Evolutionary conservation across 805 yeast genomes (phyloP).

Genomic region (Lachancea fermentati): DNA sequence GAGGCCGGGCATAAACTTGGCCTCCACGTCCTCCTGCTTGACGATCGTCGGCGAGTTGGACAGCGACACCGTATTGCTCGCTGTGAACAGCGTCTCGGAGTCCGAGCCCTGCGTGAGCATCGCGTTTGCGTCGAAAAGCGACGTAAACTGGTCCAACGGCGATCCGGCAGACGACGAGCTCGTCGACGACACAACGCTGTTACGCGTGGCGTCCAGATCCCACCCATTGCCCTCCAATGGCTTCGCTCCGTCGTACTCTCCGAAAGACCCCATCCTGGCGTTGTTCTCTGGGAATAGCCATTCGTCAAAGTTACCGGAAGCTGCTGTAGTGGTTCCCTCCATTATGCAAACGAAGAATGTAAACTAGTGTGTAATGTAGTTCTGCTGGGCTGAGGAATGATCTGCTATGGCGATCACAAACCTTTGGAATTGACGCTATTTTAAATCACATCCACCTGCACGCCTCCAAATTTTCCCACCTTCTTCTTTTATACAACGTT

Average conservation of each 20-base stretch:
- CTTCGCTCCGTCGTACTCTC: conserved; percentile 2
- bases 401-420: not conserved
- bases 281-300: conserved; percentile 9
- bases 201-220: not conserved
- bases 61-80: conserved; percentile 7
- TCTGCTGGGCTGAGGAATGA: not conserved
- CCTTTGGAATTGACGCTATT: not conserved
- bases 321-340: conserved; percentile 2
- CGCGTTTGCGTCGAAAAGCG: conserved; percentile 10
- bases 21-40: conserved; percentile 6
- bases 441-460: not conserved
- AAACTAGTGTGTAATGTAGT: not conserved
- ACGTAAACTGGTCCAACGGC: conserved; percentile 10
- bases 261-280: conserved; percentile 1
- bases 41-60: conserved; percentile 8
- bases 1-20: not conserved
- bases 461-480: not conserved
- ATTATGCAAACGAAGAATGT: not conserved
- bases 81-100: conserved; percentile 9
- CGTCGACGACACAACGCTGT: conserved; percentile 2
- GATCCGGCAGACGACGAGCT: conserved; percentile 10
- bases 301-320: conserved; percentile 6
- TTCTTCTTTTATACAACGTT: not conserved
- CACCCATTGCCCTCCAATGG: not conserved
- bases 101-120: conserved; percentile 7